Evolutionary conservation across 202 grass and related monocot genomes (phyloP).

Genomic region (Setaria italica): DNA sequence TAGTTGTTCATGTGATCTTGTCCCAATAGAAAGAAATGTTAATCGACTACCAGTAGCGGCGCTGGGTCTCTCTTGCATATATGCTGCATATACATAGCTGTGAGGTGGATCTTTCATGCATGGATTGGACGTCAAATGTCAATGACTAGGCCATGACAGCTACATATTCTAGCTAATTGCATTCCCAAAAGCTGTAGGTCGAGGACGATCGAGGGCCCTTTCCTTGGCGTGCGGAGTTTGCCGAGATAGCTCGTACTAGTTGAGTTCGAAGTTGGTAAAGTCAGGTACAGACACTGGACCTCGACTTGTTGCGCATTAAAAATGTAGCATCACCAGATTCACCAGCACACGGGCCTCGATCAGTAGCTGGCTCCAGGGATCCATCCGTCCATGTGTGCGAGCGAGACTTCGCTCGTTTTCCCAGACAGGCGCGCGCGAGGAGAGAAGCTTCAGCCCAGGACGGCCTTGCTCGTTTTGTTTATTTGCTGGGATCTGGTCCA

Average conservation of each 20-base stretch:
- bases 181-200: constrained; percentile 41
- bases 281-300: constrained; percentile 25
- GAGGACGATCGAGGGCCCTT: constrained; percentile 32
- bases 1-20: constrained; percentile 10
- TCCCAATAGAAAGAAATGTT: not conserved
- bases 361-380: not conserved
- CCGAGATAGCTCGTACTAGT: constrained; percentile 36
- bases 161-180: constrained; percentile 38
- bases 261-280: constrained; percentile 57
- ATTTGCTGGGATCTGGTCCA: constrained; percentile 54
- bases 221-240: constrained; percentile 81
- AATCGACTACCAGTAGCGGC: not conserved
- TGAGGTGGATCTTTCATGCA: constrained; percentile 16
- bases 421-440: not conserved
- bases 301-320: constrained; percentile 31
- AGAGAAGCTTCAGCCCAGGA: not conserved
- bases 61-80: not conserved
- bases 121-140: constrained; percentile 31
- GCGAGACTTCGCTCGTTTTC: constrained; percentile 22
- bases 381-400: constrained; percentile 14
- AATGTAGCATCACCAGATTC: constrained; percentile 17
- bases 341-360: not conserved
- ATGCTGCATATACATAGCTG: not conserved
- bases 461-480: constrained; percentile 30
- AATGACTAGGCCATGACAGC: constrained; percentile 38